These are phyloP conservation scores for Papiliotrema flavescens DNA, from an alignment of 1,284 basidiomycete species.

Conservation along the genomic window DNA sequence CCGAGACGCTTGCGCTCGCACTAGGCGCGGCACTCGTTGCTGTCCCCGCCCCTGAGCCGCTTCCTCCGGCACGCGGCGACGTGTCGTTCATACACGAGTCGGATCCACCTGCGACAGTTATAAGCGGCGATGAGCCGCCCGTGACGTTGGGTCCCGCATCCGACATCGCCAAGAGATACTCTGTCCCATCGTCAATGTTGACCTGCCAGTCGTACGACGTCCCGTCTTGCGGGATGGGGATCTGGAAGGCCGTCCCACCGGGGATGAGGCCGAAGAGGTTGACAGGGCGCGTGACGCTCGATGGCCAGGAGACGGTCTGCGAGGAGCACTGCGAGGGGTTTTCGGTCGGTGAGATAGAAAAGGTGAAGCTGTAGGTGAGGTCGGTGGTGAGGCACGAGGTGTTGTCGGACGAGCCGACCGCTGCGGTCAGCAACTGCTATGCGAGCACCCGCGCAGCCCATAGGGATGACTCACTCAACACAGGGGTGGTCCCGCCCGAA, in stretches of 20 bases:
- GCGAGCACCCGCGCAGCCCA: background rate
- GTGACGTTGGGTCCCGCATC: conserved; percentile 34
- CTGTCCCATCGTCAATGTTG: conserved; percentile 30
- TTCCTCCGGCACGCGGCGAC: conserved; percentile 16
- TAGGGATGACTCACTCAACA: conserved; percentile 36
- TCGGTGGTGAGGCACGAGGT: conserved; percentile 25
- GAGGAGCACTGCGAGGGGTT: conserved; percentile 29
- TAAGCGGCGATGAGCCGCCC: conserved; percentile 32
- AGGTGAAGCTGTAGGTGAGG: conserved; percentile 32
- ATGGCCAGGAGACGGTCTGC: conserved; percentile 31
- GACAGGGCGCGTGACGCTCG: conserved; percentile 31
- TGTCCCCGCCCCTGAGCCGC: conserved; percentile 3
- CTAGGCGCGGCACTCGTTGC: background rate
- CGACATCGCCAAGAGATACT: conserved; percentile 39
- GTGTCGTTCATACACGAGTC: conserved; percentile 25
- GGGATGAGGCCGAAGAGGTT: conserved; percentile 38
- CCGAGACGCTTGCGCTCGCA: conserved; percentile 12
- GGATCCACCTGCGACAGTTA: conserved; percentile 23
- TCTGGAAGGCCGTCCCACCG: conserved; percentile 31
- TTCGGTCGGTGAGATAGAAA: conserved; percentile 26
- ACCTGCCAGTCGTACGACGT: conserved; percentile 30
- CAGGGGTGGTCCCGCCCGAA: conserved; percentile 34
- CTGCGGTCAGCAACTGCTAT: conserved; percentile 12
- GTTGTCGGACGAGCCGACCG: conserved; percentile 30
- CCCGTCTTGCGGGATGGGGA: conserved; percentile 28